These are phyloP conservation scores for Saccharomycopsis fibuligera DNA, from an alignment of 805 yeast genomes.

Conservation along the genomic window DNA sequence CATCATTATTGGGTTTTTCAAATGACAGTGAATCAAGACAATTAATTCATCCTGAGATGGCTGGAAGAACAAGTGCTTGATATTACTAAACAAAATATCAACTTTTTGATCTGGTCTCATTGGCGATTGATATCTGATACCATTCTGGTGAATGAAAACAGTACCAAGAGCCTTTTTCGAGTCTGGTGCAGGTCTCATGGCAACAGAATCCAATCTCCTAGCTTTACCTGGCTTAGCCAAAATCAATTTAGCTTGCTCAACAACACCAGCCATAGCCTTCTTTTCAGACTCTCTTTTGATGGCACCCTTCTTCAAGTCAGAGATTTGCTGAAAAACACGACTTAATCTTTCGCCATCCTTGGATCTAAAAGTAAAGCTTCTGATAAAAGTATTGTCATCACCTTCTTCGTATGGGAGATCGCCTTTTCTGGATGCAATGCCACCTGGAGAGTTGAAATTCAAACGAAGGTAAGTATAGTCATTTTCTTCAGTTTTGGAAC, in stretches of 20 bases:
- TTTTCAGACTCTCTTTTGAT: slow-evolving; percentile 86
- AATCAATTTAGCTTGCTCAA: slow-evolving; percentile 80
- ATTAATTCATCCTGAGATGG: slow-evolving; percentile 92
- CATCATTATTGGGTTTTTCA: slow-evolving; percentile 87
- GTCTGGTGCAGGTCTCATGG: slow-evolving; percentile 93
- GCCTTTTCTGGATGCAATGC: slow-evolving; percentile 57
- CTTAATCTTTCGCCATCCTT: slow-evolving; percentile 87
- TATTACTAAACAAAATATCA: slow-evolving; percentile 83
- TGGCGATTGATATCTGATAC: slow-evolving; percentile 87
- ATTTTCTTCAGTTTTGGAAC: slow-evolving; percentile 93
- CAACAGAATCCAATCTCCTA: slow-evolving; percentile 78
- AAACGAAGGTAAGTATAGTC: slow-evolving; percentile 86
- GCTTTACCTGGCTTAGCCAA: slow-evolving; percentile 83
- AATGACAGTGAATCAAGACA: slow-evolving; percentile 86
- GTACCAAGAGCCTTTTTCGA: slow-evolving; percentile 93
- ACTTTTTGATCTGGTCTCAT: slow-evolving; percentile 78
- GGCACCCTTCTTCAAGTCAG: slow-evolving; percentile 87
- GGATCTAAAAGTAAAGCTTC: slow-evolving; percentile 83
- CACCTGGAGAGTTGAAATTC: slow-evolving; percentile 92
- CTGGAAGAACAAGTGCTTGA: slow-evolving; percentile 90
- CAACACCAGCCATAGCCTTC: slow-evolving; percentile 89
- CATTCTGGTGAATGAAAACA: slow-evolving; percentile 89
- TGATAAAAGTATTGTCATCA: slow-evolving; percentile 77
- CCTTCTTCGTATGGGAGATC: slow-evolving; percentile 90
- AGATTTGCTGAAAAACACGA: slow-evolving; percentile 82